Conservation (phyloP, 345 rosid genomes). For the Populus ilicifolia region DNA sequence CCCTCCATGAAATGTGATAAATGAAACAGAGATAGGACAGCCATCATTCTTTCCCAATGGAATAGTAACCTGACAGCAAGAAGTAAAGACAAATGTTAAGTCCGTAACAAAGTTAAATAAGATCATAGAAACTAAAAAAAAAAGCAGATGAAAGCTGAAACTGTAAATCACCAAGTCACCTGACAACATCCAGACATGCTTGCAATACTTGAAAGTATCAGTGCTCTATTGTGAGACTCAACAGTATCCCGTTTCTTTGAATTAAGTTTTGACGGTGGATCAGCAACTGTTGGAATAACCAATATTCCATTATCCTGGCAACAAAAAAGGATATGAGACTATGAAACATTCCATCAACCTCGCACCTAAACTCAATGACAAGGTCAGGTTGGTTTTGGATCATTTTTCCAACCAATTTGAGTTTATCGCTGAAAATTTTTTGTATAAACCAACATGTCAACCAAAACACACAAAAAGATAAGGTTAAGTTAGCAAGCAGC, state of each 20-base stretch:
- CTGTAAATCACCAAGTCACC: conserved; percentile 34
- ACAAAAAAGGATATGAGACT: neutral
- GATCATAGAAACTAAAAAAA: neutral
- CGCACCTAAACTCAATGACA: no score
- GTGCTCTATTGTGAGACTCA: conserved; percentile 61
- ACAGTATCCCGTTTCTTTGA: conserved; percentile 46
- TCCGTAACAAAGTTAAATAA: neutral
- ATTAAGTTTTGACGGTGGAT: conserved; percentile 60
- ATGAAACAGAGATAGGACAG: conserved; percentile 71
- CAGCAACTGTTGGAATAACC: conserved; percentile 75
- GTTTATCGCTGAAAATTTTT: no score
- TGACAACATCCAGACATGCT: conserved; percentile 97
- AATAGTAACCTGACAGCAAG: conserved; percentile 56
- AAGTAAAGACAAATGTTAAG: conserved; percentile 11
- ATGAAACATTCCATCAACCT: neutral
- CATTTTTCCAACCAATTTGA: no score
- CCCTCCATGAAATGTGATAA: conserved; percentile 70
- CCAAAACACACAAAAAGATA: no score
- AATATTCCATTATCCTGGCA: conserved; percentile 73
- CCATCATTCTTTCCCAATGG: conserved; percentile 73
- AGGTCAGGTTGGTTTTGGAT: no score
- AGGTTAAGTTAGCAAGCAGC: no score
- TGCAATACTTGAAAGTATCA: conserved; percentile 58
- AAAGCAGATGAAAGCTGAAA: conserved; percentile 12
- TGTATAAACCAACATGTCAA: no score